Evolutionary conservation across 352 stramenopile species (phyloP).

Genomic region (Pythium brachiatum): DNA sequence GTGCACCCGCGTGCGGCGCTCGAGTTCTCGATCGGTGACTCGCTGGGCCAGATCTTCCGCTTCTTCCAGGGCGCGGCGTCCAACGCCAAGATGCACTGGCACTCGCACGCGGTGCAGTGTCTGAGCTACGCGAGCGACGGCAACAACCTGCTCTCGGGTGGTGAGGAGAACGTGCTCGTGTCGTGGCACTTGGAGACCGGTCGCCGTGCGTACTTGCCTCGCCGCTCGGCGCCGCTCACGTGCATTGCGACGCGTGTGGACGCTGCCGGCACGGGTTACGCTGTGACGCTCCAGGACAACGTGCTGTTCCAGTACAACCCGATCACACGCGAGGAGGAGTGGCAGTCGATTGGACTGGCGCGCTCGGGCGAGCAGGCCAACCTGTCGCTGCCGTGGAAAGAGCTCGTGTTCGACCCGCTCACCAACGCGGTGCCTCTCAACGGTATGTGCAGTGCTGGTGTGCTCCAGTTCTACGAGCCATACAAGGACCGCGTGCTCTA

Average conservation of each 20-base stretch:
- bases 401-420: constrained; percentile 63
- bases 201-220: constrained; percentile 71
- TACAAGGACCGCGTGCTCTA: constrained; percentile 75
- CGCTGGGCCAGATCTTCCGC: constrained; percentile 60
- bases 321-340: constrained; percentile 74
- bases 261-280: constrained; percentile 46
- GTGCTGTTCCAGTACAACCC: constrained; percentile 84
- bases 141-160: constrained; percentile 75
- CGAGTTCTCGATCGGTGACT: constrained; percentile 72
- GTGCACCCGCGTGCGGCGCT: constrained; percentile 38
- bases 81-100: constrained; percentile 80
- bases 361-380: constrained; percentile 43
- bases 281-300: constrained; percentile 59
- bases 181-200: constrained; percentile 84
- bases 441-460: constrained; percentile 48
- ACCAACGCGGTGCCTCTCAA: constrained; percentile 65
- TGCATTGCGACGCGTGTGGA: constrained; percentile 53
- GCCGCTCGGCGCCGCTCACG: constrained; percentile 59
- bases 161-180: constrained; percentile 86
- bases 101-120: constrained; percentile 74
- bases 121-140: constrained; percentile 75
- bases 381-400: constrained; percentile 45
- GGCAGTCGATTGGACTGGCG: constrained; percentile 60
- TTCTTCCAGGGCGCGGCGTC: constrained; percentile 35
- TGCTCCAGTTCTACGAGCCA: constrained; percentile 82